Evolutionary conservation across 1,284 basidiomycete species (phyloP).

Genomic region (Pisolithus thermaeus): DNA sequence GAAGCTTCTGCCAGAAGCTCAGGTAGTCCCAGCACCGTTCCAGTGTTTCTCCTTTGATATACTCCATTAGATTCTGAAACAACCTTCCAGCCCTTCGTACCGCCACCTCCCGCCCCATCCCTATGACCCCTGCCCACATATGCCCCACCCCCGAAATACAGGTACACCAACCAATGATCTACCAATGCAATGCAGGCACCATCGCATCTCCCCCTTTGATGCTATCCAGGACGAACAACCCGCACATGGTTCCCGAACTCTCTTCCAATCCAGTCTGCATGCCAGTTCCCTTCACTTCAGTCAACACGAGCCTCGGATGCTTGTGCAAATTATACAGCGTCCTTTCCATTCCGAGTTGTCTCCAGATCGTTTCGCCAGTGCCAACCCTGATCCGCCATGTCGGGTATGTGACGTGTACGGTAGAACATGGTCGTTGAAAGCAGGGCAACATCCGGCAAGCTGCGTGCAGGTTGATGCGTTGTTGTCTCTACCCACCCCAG

Average conservation of each 20-base stretch:
- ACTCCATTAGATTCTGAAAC: slow-evolving; percentile 37
- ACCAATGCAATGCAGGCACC: slow-evolving; percentile 65
- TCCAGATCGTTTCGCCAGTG: slow-evolving; percentile 44
- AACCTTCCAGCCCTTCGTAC: slow-evolving; percentile 60
- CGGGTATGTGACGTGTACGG: slow-evolving; percentile 47
- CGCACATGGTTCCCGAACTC: slow-evolving; percentile 33
- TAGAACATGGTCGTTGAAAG: slow-evolving; percentile 35
- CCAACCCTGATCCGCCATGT: slow-evolving; percentile 64
- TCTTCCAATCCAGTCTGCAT: too few species aligned
- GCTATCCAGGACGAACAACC: slow-evolving; percentile 73
- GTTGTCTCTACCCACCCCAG: not conserved
- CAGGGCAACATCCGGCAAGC: slow-evolving; percentile 53
- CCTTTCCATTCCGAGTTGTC: slow-evolving; percentile 39
- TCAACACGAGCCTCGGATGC: slow-evolving; percentile 66
- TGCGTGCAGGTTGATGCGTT: slow-evolving; percentile 24
- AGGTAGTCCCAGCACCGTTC: too few species aligned
- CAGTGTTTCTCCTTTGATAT: too few species aligned
- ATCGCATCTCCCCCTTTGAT: slow-evolving; percentile 68
- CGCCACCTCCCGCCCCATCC: slow-evolving; percentile 37
- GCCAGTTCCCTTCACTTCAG: slow-evolving; percentile 30
- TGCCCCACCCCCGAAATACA: slow-evolving; percentile 57
- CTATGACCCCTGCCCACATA: too few species aligned
- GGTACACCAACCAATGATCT: slow-evolving; percentile 94
- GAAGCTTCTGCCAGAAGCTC: too few species aligned
- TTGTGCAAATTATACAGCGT: slow-evolving; percentile 87